These are phyloP conservation scores for Rhizopogon salebrosus DNA, from an alignment of 768 basidiomycete species.

Conservation along the genomic window DNA sequence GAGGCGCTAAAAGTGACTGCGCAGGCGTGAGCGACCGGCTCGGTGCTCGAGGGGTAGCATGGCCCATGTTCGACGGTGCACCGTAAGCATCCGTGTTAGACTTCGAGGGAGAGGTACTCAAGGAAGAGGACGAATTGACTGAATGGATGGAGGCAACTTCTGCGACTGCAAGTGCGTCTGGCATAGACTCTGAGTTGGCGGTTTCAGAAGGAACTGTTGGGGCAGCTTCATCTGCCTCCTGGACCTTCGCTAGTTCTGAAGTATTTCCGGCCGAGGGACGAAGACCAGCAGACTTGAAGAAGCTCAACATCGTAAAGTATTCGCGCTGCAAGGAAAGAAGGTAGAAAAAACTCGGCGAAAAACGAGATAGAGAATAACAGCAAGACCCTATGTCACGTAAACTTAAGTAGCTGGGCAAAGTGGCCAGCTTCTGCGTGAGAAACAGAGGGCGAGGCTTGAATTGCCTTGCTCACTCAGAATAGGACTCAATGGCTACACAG, in stretches of 20 bases:
- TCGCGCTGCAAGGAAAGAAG: not conserved
- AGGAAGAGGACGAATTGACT: not conserved
- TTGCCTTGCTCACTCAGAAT: not conserved
- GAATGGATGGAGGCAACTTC: not conserved
- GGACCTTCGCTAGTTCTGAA: not conserved
- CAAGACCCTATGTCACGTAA: slow-evolving; percentile 22
- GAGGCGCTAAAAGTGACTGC: slow-evolving; percentile 6
- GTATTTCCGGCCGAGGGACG: slow-evolving; percentile 3
- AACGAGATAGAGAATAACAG: slow-evolving; percentile 1
- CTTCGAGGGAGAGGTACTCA: slow-evolving; percentile 11
- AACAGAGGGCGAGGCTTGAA: slow-evolving; percentile 6
- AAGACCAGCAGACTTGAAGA: slow-evolving; percentile 17
- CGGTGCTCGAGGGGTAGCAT: not conserved
- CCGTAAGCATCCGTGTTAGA: slow-evolving; percentile 21
- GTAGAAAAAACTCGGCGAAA: not conserved
- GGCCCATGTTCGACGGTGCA: not conserved
- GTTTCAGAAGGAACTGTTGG: not conserved
- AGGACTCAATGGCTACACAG: not conserved
- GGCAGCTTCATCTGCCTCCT: not conserved
- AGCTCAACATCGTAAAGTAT: slow-evolving; percentile 16
- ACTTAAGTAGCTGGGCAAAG: slow-evolving; percentile 1
- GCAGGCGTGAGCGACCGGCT: not conserved
- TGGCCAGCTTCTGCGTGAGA: slow-evolving; percentile 24
- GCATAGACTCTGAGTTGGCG: slow-evolving; percentile 7
- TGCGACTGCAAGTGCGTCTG: not conserved